Conservation (phyloP, 306 rosid species). For the Cucumis hystrix region DNA sequence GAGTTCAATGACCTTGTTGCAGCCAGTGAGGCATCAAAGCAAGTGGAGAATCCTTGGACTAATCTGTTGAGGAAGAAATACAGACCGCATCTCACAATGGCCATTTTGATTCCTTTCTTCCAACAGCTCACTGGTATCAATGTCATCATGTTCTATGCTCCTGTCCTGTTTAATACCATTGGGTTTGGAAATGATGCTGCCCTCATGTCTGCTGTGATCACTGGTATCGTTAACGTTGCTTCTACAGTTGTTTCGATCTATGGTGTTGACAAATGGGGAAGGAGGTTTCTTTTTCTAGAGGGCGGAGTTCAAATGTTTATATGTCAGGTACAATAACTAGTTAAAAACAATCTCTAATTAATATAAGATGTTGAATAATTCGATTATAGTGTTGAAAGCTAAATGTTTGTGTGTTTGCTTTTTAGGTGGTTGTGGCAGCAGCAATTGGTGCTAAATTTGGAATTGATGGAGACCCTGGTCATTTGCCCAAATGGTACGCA, state of each 20-base stretch:
- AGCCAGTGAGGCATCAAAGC: constrained; percentile 14
- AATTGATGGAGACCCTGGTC: constrained; percentile 30
- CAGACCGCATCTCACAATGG: constrained; percentile 15
- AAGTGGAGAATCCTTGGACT: constrained; percentile 5
- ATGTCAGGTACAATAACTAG: constrained; percentile 1
- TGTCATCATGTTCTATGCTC: constrained; percentile 16
- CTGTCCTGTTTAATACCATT: constrained; percentile 7
- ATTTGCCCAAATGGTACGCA: constrained; percentile 50
- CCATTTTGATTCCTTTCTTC: constrained; percentile 14
- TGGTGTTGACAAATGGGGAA: constrained; percentile 11
- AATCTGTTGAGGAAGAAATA: constrained; percentile 5
- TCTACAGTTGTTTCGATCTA: constrained; percentile 7
- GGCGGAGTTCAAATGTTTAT: constrained; percentile 18
- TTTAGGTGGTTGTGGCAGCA: constrained; percentile 37
- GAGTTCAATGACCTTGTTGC: constrained; percentile 12
- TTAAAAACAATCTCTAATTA: not conserved
- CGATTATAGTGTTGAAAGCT: no score
- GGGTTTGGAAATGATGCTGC: constrained; percentile 6
- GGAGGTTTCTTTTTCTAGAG: constrained; percentile 7
- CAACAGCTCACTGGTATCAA: constrained; percentile 19
- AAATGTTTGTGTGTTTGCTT: not conserved
- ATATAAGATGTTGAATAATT: no score
- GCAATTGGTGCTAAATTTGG: constrained; percentile 60
- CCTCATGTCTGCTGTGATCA: constrained; percentile 8
- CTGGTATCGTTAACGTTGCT: not conserved